These are phyloP conservation scores for Cenchrus fungigraminus DNA, from an alignment of 176 grass and related monocot genomes.

Conservation along the genomic window DNA sequence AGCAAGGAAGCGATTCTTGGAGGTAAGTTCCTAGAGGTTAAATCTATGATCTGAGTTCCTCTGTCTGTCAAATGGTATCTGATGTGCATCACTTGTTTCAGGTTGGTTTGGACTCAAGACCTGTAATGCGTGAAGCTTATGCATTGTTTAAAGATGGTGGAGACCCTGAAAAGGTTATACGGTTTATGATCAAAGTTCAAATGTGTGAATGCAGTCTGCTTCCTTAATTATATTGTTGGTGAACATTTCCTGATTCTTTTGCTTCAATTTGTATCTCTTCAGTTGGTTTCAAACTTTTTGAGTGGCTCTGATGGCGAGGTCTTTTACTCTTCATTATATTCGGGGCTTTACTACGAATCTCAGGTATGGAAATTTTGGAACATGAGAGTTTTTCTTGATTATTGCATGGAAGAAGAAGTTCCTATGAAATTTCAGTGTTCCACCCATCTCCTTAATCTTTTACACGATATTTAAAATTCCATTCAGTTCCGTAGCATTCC, in stretches of 20 bases:
- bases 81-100: conserved; percentile 29
- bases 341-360: conserved; percentile 87
- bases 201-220: no score
- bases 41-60: no score
- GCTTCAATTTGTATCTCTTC: not conserved
- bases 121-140: conserved; percentile 77
- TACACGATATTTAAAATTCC: no score
- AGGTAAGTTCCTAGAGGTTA: conserved; percentile 49
- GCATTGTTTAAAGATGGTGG: conserved; percentile 76
- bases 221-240: no score
- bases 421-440: no score
- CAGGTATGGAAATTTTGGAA: conserved; percentile 45
- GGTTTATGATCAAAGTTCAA: no score
- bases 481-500: no score
- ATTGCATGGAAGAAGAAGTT: no score
- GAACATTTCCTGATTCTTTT: not conserved
- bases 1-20: conserved; percentile 79
- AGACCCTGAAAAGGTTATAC: conserved; percentile 77
- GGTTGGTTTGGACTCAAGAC: conserved; percentile 78
- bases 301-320: conserved; percentile 51
- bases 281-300: conserved; percentile 71
- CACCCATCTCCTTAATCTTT: no score
- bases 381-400: no score
- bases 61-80: not conserved
- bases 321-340: conserved; percentile 88